phyloP scores from a whole-genome alignment of 495 filamentous ascomycete species.

The Aspergillus sclerotiicarbonarius region DNA sequence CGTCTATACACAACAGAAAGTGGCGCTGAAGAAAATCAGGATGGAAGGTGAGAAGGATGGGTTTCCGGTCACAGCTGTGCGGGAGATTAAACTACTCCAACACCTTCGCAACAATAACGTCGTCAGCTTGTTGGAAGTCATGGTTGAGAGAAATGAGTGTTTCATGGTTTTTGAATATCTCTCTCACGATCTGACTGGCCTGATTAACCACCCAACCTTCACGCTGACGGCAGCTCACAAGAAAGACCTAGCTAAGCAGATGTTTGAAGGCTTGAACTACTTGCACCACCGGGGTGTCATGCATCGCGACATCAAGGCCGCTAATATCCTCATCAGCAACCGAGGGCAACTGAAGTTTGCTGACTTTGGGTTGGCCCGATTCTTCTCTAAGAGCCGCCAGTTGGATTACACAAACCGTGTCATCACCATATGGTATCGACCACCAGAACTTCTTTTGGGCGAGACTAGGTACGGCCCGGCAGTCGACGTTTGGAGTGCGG shows the following conservation, averaged over 20 bases:
- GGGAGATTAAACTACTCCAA: slow-evolving; percentile 95
- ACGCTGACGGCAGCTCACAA: slow-evolving; percentile 82
- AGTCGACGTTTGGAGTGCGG: slow-evolving; percentile 97
- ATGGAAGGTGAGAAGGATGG: slow-evolving; percentile 98
- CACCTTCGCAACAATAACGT: slow-evolving; percentile 90
- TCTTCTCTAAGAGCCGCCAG: slow-evolving; percentile 88
- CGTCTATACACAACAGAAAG: slow-evolving; percentile 85
- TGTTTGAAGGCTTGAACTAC: slow-evolving; percentile 93
- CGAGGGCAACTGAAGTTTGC: slow-evolving; percentile 87
- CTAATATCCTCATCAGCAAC: slow-evolving; percentile 91
- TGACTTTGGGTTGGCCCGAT: slow-evolving; percentile 96
- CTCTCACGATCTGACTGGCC: slow-evolving; percentile 84
- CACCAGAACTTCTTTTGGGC: slow-evolving; percentile 88
- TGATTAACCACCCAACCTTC: slow-evolving; percentile 93
- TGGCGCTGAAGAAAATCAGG: slow-evolving; percentile 89
- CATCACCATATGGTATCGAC: slow-evolving; percentile 94
- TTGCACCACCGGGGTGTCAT: slow-evolving; percentile 91
- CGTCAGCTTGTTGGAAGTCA: slow-evolving; percentile 80
- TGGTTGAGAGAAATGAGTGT: slow-evolving; percentile 98
- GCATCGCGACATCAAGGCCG: slow-evolving; percentile 93
- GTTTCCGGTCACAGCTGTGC: slow-evolving; percentile 93
- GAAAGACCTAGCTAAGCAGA: slow-evolving; percentile 89
- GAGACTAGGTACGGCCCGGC: slow-evolving; percentile 93
- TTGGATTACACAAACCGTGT: slow-evolving; percentile 99
- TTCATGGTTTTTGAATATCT: slow-evolving; percentile 99